These are phyloP conservation scores for Seminavis robusta DNA, from an alignment of 108 stramenopile genomes.

Conservation along the genomic window DNA sequence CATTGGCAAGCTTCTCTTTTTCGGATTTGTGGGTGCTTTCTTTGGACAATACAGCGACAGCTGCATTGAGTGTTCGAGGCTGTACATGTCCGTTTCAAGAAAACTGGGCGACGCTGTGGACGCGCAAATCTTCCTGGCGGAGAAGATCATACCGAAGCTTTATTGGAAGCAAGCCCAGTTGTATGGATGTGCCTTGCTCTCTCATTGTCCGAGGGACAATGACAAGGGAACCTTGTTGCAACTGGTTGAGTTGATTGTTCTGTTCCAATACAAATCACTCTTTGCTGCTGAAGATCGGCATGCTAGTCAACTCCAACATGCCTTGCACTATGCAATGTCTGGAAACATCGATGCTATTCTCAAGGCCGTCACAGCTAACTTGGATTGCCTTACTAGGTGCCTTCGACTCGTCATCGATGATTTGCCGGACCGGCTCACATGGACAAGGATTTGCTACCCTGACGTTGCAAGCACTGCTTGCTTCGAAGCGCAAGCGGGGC, in stretches of 20 bases:
- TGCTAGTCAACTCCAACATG: not conserved
- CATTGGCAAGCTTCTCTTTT: conserved; percentile 5
- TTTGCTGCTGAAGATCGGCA: conserved; percentile 6
- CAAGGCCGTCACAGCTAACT: conserved; percentile 4
- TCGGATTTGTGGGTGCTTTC: conserved; percentile 17
- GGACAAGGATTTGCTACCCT: not conserved
- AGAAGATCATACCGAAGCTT: no score
- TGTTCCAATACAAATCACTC: not conserved
- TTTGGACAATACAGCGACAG: conserved; percentile 9
- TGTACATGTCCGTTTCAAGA: not conserved
- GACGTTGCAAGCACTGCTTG: no score
- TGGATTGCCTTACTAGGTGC: conserved; percentile 10
- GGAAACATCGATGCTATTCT: conserved; percentile 7
- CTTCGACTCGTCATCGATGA: not conserved
- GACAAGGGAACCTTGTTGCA: not conserved
- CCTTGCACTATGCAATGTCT: conserved; percentile 10
- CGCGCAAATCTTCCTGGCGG: no score
- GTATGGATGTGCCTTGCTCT: no score
- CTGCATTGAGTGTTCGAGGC: no score
- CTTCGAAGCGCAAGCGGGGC: conserved; percentile 25
- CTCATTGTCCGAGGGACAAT: not conserved
- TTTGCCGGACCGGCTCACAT: not conserved
- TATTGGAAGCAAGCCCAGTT: no score
- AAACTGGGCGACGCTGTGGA: conserved; percentile 1
- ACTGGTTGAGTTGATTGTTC: not conserved